A percentile compares a stretch with the other conserved stretches of the same genome.
phyloP scores from a whole-genome alignment of 352 stramenopile genomes.

The Phytophthora boehmeriae region DNA sequence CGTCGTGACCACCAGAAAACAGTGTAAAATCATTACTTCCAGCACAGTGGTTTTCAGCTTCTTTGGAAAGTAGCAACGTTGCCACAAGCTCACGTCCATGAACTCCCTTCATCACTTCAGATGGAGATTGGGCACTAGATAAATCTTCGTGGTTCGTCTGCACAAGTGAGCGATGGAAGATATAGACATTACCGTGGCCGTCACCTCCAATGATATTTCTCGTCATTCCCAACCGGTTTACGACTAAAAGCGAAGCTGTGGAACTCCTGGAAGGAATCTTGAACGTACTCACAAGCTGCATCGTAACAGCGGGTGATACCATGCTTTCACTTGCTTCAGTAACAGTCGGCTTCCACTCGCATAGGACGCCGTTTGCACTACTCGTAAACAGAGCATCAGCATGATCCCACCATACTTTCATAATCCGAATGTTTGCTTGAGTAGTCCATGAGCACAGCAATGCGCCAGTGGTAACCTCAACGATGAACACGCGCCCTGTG shows the following conservation, averaged over 20 bases:
- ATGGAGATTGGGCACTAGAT: slow-evolving; percentile 13
- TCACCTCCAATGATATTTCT: slow-evolving; percentile 77
- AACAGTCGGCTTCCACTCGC: slow-evolving; percentile 57
- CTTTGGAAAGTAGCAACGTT: slow-evolving; percentile 48
- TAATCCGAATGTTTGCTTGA: slow-evolving; percentile 54
- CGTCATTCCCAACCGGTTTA: slow-evolving; percentile 39
- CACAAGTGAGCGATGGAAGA: slow-evolving; percentile 50
- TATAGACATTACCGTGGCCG: slow-evolving; percentile 70
- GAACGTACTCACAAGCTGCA: slow-evolving; percentile 53
- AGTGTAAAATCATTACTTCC: slow-evolving; percentile 27
- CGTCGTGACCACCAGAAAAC: slow-evolving; percentile 81
- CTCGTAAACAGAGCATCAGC: slow-evolving; percentile 62
- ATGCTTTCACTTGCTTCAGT: slow-evolving; percentile 2
- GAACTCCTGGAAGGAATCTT: slow-evolving; percentile 67
- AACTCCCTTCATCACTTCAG: slow-evolving; percentile 48
- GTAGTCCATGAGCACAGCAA: slow-evolving; percentile 52
- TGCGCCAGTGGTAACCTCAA: slow-evolving; percentile 44
- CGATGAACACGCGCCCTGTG: slow-evolving; percentile 48
- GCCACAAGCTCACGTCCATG: slow-evolving; percentile 78
- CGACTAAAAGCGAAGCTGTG: slow-evolving; percentile 49
- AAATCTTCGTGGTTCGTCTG: background rate
- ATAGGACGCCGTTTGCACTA: slow-evolving; percentile 59
- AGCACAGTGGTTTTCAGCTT: slow-evolving; percentile 1
- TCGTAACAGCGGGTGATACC: slow-evolving; percentile 11
- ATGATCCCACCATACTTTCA: slow-evolving; percentile 78